Percentiles rank a stretch among this genome's conserved stretches.
Conservation (phyloP, 1,284 basidiomycete genomes). For the Pseudozyma hubeiensis region DNA sequence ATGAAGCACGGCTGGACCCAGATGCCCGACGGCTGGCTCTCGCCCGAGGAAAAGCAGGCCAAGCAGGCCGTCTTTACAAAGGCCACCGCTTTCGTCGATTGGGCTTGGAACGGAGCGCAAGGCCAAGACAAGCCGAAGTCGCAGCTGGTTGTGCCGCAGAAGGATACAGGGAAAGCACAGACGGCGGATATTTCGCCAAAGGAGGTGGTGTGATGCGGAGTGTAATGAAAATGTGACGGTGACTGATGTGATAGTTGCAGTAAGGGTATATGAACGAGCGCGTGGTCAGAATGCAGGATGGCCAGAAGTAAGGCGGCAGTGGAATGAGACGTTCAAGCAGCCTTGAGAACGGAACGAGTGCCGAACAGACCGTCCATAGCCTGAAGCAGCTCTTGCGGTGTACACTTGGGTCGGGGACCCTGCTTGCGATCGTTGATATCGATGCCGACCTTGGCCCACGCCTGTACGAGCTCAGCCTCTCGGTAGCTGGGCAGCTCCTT, state of each 20-base stretch:
- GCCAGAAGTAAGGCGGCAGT: not conserved
- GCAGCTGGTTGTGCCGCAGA: conserved; percentile 26
- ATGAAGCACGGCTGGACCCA: conserved; percentile 54
- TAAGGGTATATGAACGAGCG: conserved; percentile 7
- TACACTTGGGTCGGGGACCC: conserved; percentile 41
- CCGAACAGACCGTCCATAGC: conserved; percentile 44
- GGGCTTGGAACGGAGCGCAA: conserved; percentile 36
- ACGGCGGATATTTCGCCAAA: conserved; percentile 7
- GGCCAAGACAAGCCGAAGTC: conserved; percentile 22
- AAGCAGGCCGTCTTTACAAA: conserved; percentile 35
- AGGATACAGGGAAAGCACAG: conserved; percentile 14
- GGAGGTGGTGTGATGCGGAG: not conserved
- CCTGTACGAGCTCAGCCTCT: conserved; percentile 27
- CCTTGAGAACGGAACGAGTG: conserved; percentile 4
- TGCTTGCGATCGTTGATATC: conserved; percentile 43
- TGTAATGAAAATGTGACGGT: not conserved
- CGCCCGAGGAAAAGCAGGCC: conserved; percentile 26
- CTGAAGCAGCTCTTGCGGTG: conserved; percentile 29
- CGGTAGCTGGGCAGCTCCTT: conserved; percentile 36
- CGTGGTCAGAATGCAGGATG: not conserved
- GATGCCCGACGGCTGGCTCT: conserved; percentile 52
- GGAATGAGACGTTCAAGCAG: not conserved
- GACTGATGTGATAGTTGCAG: not conserved
- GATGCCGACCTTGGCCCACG: conserved; percentile 46
- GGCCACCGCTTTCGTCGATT: conserved; percentile 35